Percentiles rank a stretch among this genome's conserved stretches.
Evolutionary conservation across 805 yeast genomes (phyloP).

Genomic region (Tetrapisispora phaffii): DNA sequence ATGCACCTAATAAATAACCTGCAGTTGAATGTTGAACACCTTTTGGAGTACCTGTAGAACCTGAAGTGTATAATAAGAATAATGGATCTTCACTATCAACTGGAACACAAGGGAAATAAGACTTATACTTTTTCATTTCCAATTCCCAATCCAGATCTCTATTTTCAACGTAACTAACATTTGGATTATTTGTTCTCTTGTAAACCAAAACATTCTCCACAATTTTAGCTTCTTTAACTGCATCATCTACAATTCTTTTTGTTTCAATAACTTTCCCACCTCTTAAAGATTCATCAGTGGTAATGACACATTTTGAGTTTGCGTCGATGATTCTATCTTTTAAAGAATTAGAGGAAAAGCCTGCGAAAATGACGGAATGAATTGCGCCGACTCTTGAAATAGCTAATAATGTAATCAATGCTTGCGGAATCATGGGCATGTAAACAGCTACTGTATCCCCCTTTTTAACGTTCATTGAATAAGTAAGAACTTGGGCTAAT

Average conservation of each 20-base stretch:
- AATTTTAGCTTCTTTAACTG: slow-evolving; percentile 52
- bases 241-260: slow-evolving; percentile 76
- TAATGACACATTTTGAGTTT: slow-evolving; percentile 58
- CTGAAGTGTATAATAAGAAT: slow-evolving; percentile 74
- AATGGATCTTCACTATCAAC: slow-evolving; percentile 75
- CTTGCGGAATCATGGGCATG: slow-evolving; percentile 80
- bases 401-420: slow-evolving; percentile 65
- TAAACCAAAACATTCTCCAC: slow-evolving; percentile 63
- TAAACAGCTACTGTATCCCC: slow-evolving; percentile 84
- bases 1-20: slow-evolving; percentile 67
- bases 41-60: slow-evolving; percentile 83
- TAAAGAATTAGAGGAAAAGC: slow-evolving; percentile 64
- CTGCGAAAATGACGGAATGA: slow-evolving; percentile 81
- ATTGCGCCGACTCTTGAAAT: slow-evolving; percentile 74
- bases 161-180: slow-evolving; percentile 35
- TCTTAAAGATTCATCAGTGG: slow-evolving; percentile 74
- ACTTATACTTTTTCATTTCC: slow-evolving; percentile 54
- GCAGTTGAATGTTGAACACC: slow-evolving; percentile 78
- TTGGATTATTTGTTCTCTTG: slow-evolving; percentile 57
- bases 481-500: slow-evolving; percentile 58
- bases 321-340: slow-evolving; percentile 68
- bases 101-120: slow-evolving; percentile 64
- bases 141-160: slow-evolving; percentile 75
- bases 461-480: slow-evolving; percentile 55
- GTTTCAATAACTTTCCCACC: slow-evolving; percentile 77